Evolutionary conservation across 148 eudicot genomes (phyloP), one percentile per base, ranked within the genome.

Genomic region (Vaccinium macrocarpon): DNA sequence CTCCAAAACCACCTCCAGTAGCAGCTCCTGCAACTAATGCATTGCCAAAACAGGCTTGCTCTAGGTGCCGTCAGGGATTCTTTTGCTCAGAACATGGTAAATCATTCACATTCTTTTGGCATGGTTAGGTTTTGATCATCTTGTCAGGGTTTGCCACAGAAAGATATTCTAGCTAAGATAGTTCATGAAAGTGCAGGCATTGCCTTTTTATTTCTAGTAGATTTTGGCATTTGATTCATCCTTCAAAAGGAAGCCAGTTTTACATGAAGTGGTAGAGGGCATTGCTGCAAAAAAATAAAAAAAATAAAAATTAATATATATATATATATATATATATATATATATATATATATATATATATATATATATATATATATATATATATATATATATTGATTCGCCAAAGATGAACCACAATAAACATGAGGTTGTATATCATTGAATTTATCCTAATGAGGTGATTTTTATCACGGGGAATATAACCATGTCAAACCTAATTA

Each of bases 71-170:
- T 74, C 99, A 93, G 82, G 98, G 99, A 68, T 94, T 94, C 91
- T 96, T 93, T 90, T 96, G 99, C 91, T 91, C 98, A 32, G 95
- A 92, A 82, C 98, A 96, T 83, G 99, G 98, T 96, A 93, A 55
- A 75, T 78, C 59, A 72, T 76, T 74, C 15, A 8, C 19, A 0
- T 73, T 21, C 18, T 82, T 38, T 73, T 55, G 23, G 5, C 13
- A 13, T 29, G 2, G 8, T 2, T 16, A 83, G 71, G 38, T 29
- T 57, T 15, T 15, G 10, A 42, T n/a, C 0, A 8, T 52, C 1
- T 71, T 10, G 15, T 1, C 55, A 11, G 23, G 23, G 32, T 52
- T 32, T 55, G 6, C 74, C 13, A 53, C 9, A 19, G n/a, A 9
- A 48, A 62, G 51, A 51, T 59, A 35, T 72, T 23, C 10, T 51